Base-by-base conservation (phyloP, 2,329 filamentous ascomycete genomes). In the Botrytis tulipae region DNA sequence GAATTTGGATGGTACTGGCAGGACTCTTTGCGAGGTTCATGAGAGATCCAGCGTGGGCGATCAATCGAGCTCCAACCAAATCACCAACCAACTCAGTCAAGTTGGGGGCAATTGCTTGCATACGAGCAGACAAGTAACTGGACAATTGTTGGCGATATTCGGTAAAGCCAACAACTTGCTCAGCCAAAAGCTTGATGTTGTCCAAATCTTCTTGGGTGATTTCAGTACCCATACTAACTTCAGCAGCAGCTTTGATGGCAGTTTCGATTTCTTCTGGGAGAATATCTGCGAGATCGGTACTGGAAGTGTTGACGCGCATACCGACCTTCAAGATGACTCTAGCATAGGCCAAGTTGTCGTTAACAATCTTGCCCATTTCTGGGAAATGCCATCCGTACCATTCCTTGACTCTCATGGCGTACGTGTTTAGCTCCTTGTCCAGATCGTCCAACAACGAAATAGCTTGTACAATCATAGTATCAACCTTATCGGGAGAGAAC, bases 331-430 rank as follows among this genome's bases (percentile, higher is more conserved):
- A 85, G 74, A 99, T 94, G 74, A 99, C 91, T 78, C 91, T 92
- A 74, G 95, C 91, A 82, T 97, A 99, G 77, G 95, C 95, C 76
- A 97, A 86, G 85, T 99, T 99, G 87, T 99, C 96, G 83, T 97
- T 97, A 78, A 98, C 88, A 81, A 98, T 97, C 85, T 95, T 95
- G 81, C 93, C 95, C 88, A 99, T 91, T 86, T 99, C 96, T 59
- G 96, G 96, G 87, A 98, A 99, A 85, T 98, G 96, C 96, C 96
- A 99, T 80, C 96, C 96, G 82, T 99, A 99, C 96, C 96, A 99
- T 84, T 99, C 96, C 90, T 98, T 98, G 76, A 98, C 94, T 83
- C 96, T 89, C 96, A 99, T 99, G 77, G 96, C 95, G 82, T 98
- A 98, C 79, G 93, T 96, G 87, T 99, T 99, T 77, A 99, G 87